These are phyloP conservation scores for Insectozyma bohioensis DNA, from an alignment of 1,139 yeast species.

Conservation along the genomic window DNA sequence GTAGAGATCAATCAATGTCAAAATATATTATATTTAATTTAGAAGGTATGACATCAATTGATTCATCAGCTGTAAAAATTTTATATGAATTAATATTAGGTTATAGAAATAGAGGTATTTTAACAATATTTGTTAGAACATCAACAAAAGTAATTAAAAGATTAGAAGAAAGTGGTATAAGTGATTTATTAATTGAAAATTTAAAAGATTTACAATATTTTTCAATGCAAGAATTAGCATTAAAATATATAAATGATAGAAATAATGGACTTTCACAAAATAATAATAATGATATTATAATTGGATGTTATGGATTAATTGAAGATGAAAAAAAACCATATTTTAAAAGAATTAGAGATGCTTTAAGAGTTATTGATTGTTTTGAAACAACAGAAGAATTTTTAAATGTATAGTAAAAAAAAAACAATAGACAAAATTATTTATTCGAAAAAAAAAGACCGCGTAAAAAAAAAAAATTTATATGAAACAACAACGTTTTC, in stretches of 20 bases:
- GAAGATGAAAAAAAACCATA: constrained; percentile 32
- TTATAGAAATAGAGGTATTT: constrained; percentile 56
- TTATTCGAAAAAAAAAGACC: too few relatives aligned
- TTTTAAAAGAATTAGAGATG: constrained; percentile 43
- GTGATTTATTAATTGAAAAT: constrained; percentile 24
- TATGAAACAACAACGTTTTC: too few relatives aligned
- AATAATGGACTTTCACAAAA: constrained; percentile 5
- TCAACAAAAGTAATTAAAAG: constrained; percentile 30
- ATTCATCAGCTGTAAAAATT: constrained; percentile 84
- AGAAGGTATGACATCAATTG: constrained; percentile 83
- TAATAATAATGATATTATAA: constrained; percentile 15
- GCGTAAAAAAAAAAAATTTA: too few relatives aligned
- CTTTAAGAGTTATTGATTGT: constrained; percentile 41
- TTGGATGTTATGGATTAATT: constrained; percentile 22
- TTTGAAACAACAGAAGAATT: constrained; percentile 23
- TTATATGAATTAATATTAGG: constrained; percentile 57
- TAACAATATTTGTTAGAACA: constrained; percentile 64
- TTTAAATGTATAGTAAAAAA: constrained; percentile 8
- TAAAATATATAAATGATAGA: too few relatives aligned
- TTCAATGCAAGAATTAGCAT: constrained; percentile 21
- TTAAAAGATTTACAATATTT: constrained; percentile 29
- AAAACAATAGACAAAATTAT: constrained; percentile 1
- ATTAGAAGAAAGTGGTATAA: constrained; percentile 34
- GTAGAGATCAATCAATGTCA: constrained; percentile 54
- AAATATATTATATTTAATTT: constrained; percentile 76